A percentile compares a stretch with the other conserved stretches of the same genome.
Evolutionary conservation across 2,329 filamentous ascomycete species (phyloP).

Genomic region (Colletotrichum caudatum): DNA sequence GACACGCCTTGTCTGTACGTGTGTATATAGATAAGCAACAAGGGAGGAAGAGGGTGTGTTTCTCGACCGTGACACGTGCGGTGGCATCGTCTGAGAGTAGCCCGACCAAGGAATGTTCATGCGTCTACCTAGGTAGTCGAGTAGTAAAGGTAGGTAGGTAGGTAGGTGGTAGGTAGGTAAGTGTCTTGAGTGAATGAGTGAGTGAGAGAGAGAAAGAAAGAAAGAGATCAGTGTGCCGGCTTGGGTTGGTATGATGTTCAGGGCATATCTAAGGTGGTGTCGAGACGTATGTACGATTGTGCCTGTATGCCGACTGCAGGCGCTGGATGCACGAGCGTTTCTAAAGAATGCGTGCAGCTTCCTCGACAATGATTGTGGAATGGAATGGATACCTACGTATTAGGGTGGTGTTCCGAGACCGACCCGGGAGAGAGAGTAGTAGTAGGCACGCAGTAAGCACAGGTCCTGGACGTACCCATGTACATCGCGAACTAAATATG

Average conservation of each 20-base stretch:
- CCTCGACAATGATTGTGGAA: background rate
- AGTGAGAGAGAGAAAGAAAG: no score
- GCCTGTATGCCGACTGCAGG: background rate
- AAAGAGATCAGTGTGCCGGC: background rate
- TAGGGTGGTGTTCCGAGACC: background rate
- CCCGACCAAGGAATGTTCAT: background rate
- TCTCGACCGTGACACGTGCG: constrained; percentile 10
- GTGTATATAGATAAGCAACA: background rate
- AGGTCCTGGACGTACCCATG: no score
- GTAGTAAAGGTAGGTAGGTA: no score
- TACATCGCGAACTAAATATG: no score
- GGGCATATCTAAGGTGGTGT: background rate
- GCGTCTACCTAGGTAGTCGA: background rate
- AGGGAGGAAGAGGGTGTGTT: background rate
- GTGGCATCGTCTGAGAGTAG: constrained; percentile 1
- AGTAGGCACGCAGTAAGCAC: no score
- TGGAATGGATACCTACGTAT: background rate
- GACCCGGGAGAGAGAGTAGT: background rate
- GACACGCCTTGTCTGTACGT: no score
- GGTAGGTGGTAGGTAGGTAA: no score
- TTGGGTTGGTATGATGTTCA: background rate
- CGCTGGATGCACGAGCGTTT: constrained; percentile 2
- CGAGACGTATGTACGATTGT: background rate
- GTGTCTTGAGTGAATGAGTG: no score
- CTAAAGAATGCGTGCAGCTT: constrained; percentile 12